These are phyloP conservation scores for Conticribra weissflogii DNA, from an alignment of 108 stramenopile genomes.

Conservation along the genomic window DNA sequence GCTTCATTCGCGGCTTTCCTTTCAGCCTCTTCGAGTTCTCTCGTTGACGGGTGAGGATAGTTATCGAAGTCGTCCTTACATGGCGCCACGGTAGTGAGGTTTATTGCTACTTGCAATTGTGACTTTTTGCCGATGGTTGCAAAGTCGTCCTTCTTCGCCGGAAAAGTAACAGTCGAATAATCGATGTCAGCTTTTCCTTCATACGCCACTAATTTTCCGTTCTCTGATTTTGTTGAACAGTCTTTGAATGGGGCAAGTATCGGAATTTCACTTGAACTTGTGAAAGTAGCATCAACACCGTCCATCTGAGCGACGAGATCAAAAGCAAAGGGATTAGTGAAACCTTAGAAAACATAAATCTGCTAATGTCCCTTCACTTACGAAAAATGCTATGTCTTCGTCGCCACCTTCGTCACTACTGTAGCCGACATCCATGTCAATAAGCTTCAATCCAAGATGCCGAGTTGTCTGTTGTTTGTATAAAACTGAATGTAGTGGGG, in stretches of 20 bases:
- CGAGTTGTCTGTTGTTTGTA: constrained; percentile 71
- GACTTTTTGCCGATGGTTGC: constrained; percentile 64
- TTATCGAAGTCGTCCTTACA: constrained; percentile 72
- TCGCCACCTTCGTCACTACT: constrained; percentile 92
- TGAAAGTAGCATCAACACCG: constrained; percentile 81
- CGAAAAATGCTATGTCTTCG: constrained; percentile 77
- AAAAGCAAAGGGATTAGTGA: background rate
- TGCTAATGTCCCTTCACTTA: constrained; percentile 9
- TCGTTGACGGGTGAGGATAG: constrained; percentile 68
- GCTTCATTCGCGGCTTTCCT: constrained; percentile 34
- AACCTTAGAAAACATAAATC: too few relatives aligned
- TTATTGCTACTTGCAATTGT: constrained; percentile 67
- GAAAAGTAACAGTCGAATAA: constrained; percentile 42
- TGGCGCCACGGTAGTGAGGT: constrained; percentile 56
- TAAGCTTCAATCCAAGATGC: constrained; percentile 65
- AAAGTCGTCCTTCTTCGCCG: constrained; percentile 80
- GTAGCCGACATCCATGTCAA: constrained; percentile 83
- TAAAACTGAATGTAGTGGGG: constrained; percentile 30
- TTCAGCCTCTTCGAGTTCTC: constrained; percentile 48
- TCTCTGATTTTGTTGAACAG: constrained; percentile 1
- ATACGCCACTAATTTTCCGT: background rate
- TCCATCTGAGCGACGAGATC: constrained; percentile 44
- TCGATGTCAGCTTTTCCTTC: constrained; percentile 20
- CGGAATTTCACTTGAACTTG: constrained; percentile 26
- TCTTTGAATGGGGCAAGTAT: background rate